Base-by-base conservation (phyloP, 2,329 filamentous ascomycete species). In the Neoarthrinium moseri region DNA sequence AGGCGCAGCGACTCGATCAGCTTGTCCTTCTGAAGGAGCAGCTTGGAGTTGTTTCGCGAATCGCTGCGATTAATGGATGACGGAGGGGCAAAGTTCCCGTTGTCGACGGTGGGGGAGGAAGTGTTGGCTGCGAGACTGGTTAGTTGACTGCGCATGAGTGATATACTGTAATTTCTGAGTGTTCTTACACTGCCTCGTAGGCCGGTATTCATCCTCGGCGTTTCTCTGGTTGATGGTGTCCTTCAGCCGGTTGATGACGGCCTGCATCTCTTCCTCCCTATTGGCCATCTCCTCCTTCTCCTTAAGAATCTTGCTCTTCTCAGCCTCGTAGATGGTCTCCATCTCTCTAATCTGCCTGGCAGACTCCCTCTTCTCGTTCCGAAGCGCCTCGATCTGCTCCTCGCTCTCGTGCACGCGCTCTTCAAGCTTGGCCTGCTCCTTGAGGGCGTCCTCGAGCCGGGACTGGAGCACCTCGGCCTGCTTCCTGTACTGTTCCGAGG, bases 21-120 rank as follows among this genome's bases (percentile, higher is more conserved):
- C 70, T 95, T 94, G 69, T 99, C 94, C 67, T 97, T 99, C 66
- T 97, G 91, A 56, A 95, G 78, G 41, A 97, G 80, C 43, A 96
- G 76, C 66, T 92, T 95, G 12, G 91, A 95, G 67, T 87, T 92
- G 65, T 89, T 95, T 52, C 87, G 81, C 26, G 91, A 95, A 58
- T 95, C 89, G 75, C 89, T 95, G 53, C 90, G 86, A 58, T 92
- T 84, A 44, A 95, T 70, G 4, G 89, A 90, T 13, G 87, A 87
- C 2, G 90, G 87, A 12, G 91, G 91, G 7, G 91, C 91, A 61
- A 96, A 96, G 59, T 89, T 89, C 41, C 83, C 83, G 49, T 74
- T 79, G 55, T 92, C 89, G 45, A 91, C 72, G 48, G 79, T 84
- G 20, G 87, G 85, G 10, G 78, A 78, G 3, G 85, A 85, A 54